These are phyloP conservation scores for Kalaharituber pfeilii DNA, from an alignment of 2,329 filamentous ascomycete species.

Conservation along the genomic window DNA sequence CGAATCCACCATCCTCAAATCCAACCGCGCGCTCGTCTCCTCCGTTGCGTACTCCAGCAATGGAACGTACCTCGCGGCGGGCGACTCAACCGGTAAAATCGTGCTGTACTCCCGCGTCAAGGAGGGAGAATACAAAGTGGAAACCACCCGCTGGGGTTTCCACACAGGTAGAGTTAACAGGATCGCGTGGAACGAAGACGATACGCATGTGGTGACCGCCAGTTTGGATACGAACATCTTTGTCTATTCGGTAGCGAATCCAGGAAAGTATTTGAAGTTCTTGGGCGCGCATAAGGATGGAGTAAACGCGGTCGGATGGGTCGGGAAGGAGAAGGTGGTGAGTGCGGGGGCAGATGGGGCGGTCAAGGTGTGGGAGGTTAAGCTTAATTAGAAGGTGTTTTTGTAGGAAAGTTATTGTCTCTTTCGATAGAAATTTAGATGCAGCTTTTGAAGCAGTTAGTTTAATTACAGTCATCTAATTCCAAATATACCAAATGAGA, in stretches of 20 bases:
- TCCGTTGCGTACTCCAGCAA: conserved; percentile 66
- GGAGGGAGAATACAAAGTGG: conserved; percentile 43
- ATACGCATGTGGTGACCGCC: conserved; percentile 65
- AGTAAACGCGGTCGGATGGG: conserved; percentile 74
- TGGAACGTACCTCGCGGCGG: conserved; percentile 62
- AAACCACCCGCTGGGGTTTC: conserved; percentile 62
- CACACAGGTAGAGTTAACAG: conserved; percentile 51
- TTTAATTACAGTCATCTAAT: too few relatives aligned
- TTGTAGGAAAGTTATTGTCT: too few relatives aligned
- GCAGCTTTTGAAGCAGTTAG: too few relatives aligned
- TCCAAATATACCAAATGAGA: too few relatives aligned
- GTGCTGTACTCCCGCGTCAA: conserved; percentile 50
- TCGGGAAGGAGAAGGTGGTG: conserved; percentile 46
- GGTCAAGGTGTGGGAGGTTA: conserved; percentile 71
- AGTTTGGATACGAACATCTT: conserved; percentile 81
- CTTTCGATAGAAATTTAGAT: too few relatives aligned
- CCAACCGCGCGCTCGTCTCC: conserved; percentile 53
- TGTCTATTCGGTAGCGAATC: conserved; percentile 73
- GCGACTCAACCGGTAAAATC: conserved; percentile 74
- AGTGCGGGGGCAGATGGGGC: conserved; percentile 75
- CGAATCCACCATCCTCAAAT: conserved; percentile 41
- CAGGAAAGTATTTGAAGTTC: conserved; percentile 67
- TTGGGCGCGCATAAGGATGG: conserved; percentile 91
- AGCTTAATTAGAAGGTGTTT: too few relatives aligned
- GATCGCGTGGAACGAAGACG: conserved; percentile 60